Conservation (phyloP, 352 stramenopile species). For the Phytophthora rubi region DNA sequence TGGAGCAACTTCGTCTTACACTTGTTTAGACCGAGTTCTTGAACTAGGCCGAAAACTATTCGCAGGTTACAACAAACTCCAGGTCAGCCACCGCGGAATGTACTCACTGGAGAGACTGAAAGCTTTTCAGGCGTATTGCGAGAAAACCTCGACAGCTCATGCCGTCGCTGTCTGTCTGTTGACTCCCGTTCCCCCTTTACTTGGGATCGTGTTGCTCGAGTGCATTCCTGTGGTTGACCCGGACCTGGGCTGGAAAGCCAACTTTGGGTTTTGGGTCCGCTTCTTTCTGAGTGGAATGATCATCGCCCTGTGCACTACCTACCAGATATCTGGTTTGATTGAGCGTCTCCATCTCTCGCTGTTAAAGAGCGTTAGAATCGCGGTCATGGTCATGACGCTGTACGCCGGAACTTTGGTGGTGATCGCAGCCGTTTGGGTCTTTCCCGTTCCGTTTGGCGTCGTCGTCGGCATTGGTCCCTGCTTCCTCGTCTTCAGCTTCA, state of each 20-base stretch:
- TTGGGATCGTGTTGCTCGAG: constrained; percentile 22
- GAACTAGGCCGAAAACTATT: not conserved
- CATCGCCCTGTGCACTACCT: constrained; percentile 10
- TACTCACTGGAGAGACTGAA: constrained; percentile 50
- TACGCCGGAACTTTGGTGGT: constrained; percentile 23
- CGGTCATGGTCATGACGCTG: constrained; percentile 1
- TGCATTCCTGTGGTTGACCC: constrained; percentile 16
- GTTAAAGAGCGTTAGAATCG: constrained; percentile 12
- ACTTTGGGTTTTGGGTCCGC: constrained; percentile 34
- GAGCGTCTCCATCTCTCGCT: constrained; percentile 6
- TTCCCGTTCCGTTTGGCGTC: constrained; percentile 47
- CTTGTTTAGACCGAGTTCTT: not conserved
- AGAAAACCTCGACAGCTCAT: constrained; percentile 2
- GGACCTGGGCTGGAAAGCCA: constrained; percentile 23
- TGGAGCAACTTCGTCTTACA: not conserved
- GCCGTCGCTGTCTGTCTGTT: constrained; percentile 4
- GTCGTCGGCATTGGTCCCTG: constrained; percentile 24
- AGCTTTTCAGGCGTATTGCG: constrained; percentile 36
- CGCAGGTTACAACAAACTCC: constrained; percentile 8
- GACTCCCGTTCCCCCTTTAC: constrained; percentile 9
- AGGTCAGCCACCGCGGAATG: constrained; percentile 36
- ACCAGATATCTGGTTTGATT: constrained; percentile 17
- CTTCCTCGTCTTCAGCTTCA: constrained; percentile 13
- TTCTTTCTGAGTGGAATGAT: constrained; percentile 21
- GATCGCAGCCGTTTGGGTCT: constrained; percentile 34